phyloP scores from a whole-genome alignment of 208 protist species.

The Leishmania turanica region DNA sequence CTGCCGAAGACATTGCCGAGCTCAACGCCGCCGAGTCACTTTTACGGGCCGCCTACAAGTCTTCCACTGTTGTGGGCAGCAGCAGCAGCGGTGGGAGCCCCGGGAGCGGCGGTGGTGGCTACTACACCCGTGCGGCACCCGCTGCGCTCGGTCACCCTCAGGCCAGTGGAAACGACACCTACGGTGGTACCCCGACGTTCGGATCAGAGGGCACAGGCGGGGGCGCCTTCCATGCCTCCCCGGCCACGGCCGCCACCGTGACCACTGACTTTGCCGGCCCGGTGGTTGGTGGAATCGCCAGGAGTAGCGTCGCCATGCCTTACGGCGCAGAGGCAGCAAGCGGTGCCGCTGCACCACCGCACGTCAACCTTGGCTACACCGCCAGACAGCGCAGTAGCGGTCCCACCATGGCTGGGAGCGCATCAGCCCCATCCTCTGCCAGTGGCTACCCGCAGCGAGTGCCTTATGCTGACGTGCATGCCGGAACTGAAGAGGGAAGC shows the following conservation, averaged over 20 bases:
- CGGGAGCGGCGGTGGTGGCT: not conserved
- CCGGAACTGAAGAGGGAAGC: not conserved
- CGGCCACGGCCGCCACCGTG: not conserved
- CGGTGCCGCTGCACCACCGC: constrained; percentile 14
- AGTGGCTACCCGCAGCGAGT: not conserved
- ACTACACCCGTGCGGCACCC: not conserved
- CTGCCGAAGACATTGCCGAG: constrained; percentile 78
- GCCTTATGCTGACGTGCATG: not conserved
- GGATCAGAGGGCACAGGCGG: not conserved
- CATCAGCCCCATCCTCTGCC: constrained; percentile 4
- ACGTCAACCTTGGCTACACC: constrained; percentile 26
- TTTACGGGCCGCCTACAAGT: constrained; percentile 21
- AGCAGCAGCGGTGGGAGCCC: not conserved
- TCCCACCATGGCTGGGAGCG: not conserved
- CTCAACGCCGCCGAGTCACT: constrained; percentile 57
- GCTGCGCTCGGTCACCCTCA: not conserved
- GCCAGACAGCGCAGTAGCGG: not conserved
- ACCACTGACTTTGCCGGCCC: not conserved
- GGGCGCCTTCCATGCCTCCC: not conserved
- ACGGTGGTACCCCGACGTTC: not conserved
- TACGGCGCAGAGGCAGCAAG: not conserved
- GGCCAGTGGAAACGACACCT: not conserved
- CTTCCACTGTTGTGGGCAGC: constrained; percentile 1
- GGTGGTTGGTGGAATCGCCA: not conserved
- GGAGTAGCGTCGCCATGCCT: not conserved